Conservation (phyloP, 257 asterid species). For the Linaria vulgaris region DNA sequence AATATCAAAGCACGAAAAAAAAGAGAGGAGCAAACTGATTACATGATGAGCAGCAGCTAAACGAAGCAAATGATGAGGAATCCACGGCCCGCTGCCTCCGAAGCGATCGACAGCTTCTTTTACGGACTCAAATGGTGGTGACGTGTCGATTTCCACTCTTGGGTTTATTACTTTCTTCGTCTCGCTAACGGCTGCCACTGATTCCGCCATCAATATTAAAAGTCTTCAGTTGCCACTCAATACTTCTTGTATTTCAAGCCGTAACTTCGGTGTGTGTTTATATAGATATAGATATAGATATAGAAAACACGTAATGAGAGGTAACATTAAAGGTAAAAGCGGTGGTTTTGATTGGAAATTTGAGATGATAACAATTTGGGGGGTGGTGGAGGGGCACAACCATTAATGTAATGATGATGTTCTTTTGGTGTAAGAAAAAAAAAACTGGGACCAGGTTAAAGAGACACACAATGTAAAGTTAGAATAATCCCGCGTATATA, state of each 20-base stretch:
- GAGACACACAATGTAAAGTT: neutral
- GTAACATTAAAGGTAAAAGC: too few relatives aligned
- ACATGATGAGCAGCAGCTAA: conserved; percentile 42
- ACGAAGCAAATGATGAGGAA: conserved; percentile 19
- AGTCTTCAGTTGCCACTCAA: conserved; percentile 17
- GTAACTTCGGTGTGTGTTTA: neutral
- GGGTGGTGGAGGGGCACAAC: conserved; percentile 11
- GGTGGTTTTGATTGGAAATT: neutral
- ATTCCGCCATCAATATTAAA: conserved; percentile 25
- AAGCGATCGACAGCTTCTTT: conserved; percentile 90
- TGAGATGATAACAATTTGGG: neutral
- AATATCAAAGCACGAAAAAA: neutral
- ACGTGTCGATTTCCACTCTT: conserved; percentile 79
- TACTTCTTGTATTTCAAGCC: too few relatives aligned
- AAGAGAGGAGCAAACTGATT: neutral
- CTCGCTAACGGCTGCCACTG: conserved; percentile 21
- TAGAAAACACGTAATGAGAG: too few relatives aligned
- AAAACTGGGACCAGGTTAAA: conserved; percentile 36
- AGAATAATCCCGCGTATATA: neutral
- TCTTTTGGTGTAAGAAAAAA: conserved; percentile 10
- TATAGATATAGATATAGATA: neutral
- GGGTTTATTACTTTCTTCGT: conserved; percentile 54
- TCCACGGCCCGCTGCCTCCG: conserved; percentile 71
- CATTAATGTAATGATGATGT: conserved; percentile 41
- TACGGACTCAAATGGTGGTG: conserved; percentile 91